These are phyloP conservation scores for Salinomyces thailandicus DNA, from an alignment of 2,329 filamentous ascomycete genomes.

Conservation along the genomic window DNA sequence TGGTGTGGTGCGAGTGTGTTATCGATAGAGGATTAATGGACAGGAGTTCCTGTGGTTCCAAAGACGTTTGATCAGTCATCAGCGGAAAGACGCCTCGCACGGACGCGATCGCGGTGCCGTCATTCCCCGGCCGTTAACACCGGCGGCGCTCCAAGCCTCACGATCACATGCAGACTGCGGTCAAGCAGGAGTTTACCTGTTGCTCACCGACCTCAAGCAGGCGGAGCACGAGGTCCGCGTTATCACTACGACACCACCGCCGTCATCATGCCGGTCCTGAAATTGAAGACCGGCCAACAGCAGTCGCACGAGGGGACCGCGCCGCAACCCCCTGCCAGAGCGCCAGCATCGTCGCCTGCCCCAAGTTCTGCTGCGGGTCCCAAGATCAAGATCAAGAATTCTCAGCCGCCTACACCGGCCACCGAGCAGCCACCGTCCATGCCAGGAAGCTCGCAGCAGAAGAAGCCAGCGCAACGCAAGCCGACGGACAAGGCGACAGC, in stretches of 20 bases:
- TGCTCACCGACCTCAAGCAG: constrained; percentile 1
- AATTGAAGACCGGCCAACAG: constrained; percentile 4
- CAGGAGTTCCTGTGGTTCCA: too few species aligned
- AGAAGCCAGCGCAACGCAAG: constrained; percentile 4
- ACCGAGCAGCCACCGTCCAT: constrained; percentile 17
- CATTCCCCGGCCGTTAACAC: too few species aligned
- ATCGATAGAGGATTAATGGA: too few species aligned
- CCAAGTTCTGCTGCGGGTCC: constrained; percentile 6
- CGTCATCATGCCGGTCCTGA: constrained; percentile 7
- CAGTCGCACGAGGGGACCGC: not conserved
- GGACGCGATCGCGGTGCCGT: too few species aligned
- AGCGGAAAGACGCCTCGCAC: too few species aligned
- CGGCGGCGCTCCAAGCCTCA: too few species aligned
- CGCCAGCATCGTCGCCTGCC: constrained; percentile 8
- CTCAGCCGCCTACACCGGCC: constrained; percentile 20
- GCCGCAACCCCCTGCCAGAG: constrained; percentile 3
- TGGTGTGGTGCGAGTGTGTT: too few species aligned
- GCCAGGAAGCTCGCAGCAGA: not conserved
- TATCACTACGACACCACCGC: constrained; percentile 4
- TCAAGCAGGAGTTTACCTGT: too few species aligned
- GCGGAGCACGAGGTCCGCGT: constrained; percentile 1
- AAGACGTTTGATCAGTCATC: too few species aligned
- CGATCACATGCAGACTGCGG: too few species aligned
- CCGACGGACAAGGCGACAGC: constrained; percentile 14
- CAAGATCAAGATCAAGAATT: constrained; percentile 16